Base-by-base conservation (phyloP, 2,329 filamentous ascomycete genomes). In the Neodidymelliopsis sp. region DNA sequence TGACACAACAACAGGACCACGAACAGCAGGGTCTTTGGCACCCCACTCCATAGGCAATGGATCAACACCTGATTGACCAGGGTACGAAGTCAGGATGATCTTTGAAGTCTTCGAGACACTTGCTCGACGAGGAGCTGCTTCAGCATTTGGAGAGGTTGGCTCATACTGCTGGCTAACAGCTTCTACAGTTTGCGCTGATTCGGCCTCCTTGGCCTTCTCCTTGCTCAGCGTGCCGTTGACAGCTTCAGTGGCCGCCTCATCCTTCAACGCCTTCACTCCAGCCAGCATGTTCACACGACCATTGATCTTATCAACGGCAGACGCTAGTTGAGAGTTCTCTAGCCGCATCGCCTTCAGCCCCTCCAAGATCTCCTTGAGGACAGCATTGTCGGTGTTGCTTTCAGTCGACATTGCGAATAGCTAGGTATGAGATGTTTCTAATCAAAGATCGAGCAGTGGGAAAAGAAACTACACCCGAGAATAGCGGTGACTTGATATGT, bases 11-110 rank as follows among this genome's bases (percentile, higher is more conserved):
- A 97, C 89, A 4, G 93, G 93, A 2, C 93, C 94, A 73, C 93
- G 84, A 63, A 85, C 79, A 49, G 81, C 73, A 28, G 90, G 85
- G 70, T 96, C 89, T 44, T 82, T 76, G 45, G 90, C 84, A 39
- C 93, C 93, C 93, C 93, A 97, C 60, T 89, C 82, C 80, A 97
- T 85, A 16, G 86, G 84, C 40, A 97, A 77, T n/a, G 93, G 92
- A 58, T 96, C 90, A 73, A 97, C 93, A 55, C 93, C 93, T 59
- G 90, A 91, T 75, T 97, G 93, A 62, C 91, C 91, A 20, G 93
- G 93, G 74, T 97, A 97, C 5, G 92, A 96, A 39, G 87, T 89
- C 59, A 89, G 77, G 58, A 87, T 86, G 66, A 87, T 87, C 61
- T 85, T 84, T 33, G 81, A 84, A 28, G 78, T 79, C 71, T 74